Percentiles rank a stretch among this genome's conserved stretches.
phyloP scores from a whole-genome alignment of 78 protist species.

The Chrysochromulina parva region DNA sequence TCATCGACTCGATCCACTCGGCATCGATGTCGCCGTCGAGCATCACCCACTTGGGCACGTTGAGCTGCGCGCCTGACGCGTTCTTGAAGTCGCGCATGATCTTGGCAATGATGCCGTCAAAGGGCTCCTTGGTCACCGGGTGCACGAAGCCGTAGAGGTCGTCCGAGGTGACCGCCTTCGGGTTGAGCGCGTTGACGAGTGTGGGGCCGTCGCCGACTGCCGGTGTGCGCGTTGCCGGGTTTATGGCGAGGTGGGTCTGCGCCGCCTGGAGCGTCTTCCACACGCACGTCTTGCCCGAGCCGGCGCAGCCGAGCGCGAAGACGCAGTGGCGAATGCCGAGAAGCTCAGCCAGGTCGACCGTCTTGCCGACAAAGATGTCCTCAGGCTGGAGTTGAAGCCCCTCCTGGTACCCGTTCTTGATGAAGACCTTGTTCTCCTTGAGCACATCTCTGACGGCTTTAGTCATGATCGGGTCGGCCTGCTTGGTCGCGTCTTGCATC shows the following conservation, averaged over 20 bases:
- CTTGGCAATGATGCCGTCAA: conserved; percentile 66
- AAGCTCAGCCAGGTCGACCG: conserved; percentile 58
- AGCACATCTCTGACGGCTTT: background rate
- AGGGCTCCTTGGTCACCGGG: conserved; percentile 57
- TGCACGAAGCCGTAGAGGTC: conserved; percentile 74
- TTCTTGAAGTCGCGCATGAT: conserved; percentile 47
- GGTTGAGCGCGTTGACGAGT: conserved; percentile 42
- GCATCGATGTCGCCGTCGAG: conserved; percentile 90
- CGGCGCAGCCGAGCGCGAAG: conserved; percentile 79
- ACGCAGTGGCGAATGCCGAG: conserved; percentile 66
- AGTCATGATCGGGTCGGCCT: background rate
- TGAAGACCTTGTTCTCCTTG: no score
- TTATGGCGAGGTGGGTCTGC: conserved; percentile 3
- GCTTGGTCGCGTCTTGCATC: background rate
- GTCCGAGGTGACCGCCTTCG: conserved; percentile 69
- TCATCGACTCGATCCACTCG: conserved; percentile 87
- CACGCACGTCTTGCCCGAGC: conserved; percentile 67
- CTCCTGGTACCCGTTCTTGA: background rate
- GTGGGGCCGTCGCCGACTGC: background rate
- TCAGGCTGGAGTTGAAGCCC: conserved; percentile 48
- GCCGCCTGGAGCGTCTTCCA: conserved; percentile 59
- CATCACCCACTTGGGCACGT: conserved; percentile 70
- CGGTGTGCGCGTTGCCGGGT: no score
- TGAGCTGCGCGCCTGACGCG: background rate
- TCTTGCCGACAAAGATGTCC: conserved; percentile 57